Evolutionary conservation across 768 basidiomycete species (phyloP), one percentile per base, ranked within the genome.

Genomic region (Sutorius australiensis): DNA sequence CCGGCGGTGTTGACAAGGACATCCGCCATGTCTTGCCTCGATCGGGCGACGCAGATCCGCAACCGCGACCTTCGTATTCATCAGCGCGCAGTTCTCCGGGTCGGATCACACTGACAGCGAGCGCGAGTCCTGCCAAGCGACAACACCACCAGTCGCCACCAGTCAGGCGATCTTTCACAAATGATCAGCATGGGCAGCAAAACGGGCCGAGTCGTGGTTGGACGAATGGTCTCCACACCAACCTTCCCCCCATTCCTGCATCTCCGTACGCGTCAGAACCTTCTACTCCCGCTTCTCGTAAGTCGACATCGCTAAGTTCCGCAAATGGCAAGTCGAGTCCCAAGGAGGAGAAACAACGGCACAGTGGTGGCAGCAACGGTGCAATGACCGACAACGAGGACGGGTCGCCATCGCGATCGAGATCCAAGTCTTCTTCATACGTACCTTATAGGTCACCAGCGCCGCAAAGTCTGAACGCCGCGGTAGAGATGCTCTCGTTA

Each of bases 401-500:
- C 59, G 75, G 75, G 43, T 71, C 76, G 6, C 67, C 67, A 42
- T 72, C 78, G n/a, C 78, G 80, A 37, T 70, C 72, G 39, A 73
- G 77, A 56, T 67, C 78, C 21, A 84, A 81, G 62, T 77, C 80
- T 41, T 78, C 81, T 16, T 75, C 82, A 13, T 78, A 80, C 61
- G 69, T 82, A 30, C 73, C 82, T 14, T 73, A 79, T 66, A 77
- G 76, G 48, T 71, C 82, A 16, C 79, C 80, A 41, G 77, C 73
- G 48, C 84, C 85, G 0, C 87, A 89, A 69, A 88, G 86, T 56
- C 73, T 91, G 42, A 80, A 78, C 58, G 87, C 87, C 51, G 87
- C 86, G 14, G 71, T 86, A 32, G 85, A 90, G 67, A 79, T 83
- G 70, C 69, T 90, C 10, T 68, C 68, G 13, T 54, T 66, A 39